Base-by-base conservation (phyloP, 306 rosid species). In the Castanospermum australe region DNA sequence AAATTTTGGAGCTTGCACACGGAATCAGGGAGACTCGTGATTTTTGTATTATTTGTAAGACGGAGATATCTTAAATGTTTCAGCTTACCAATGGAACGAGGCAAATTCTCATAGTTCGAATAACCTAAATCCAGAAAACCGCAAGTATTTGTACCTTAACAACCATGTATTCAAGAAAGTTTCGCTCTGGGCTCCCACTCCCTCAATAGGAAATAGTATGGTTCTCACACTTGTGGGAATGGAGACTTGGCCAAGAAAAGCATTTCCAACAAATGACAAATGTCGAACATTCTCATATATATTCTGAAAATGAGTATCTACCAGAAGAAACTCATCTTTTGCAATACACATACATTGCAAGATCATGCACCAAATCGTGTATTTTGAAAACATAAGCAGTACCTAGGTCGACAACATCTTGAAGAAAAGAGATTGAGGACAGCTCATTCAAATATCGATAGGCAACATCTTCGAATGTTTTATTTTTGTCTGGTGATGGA, bases 31-130 rank as follows among this genome's bases (percentile, higher is more conserved):
- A 67, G 74, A 18, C 18, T 32, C 20, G 12, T 30, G 15, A 84
- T 50, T 51, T 0, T 30, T 1, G 0, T 0, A 60, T 74, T 84
- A 33, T 4, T 0, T 0, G 67, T 15, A 24, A 79, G 55, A 50
- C 38, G 2, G 2, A 83, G 73, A 32, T 36, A 59, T 51, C 77
- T 79, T 75, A 83, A 61, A 65, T 44, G 78, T 7, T 59, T 79
- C 56, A 79, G 15, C 7, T 28, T 12, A 14, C 69, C 62, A 12
- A 79, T 39, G 4, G 39, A 67, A 48, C 42, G 41, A 2, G 84
- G 84, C 39, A 83, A 50, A 41, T 5, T 17, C 44, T 73, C 77
- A 41, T 73, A 70, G 48, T 51, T 25, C 1, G 62, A 77, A 10
- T 20, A 20, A 13, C 61, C 50, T 39, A 82, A 20, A 77, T 71